Conservation (phyloP, 306 rosid genomes). For the Dalbergia cultrata region DNA sequence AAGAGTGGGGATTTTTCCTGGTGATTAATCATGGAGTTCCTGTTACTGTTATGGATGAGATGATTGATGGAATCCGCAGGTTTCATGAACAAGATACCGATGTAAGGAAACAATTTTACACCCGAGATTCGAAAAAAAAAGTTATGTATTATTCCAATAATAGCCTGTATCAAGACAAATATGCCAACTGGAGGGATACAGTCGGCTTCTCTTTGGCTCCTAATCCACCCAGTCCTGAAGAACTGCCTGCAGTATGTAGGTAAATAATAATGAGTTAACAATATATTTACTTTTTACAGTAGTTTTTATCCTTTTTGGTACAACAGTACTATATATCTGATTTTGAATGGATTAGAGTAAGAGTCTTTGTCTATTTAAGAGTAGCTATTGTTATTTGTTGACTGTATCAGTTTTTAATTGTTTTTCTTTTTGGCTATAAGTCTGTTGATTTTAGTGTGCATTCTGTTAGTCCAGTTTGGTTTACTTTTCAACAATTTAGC, state of each 20-base stretch:
- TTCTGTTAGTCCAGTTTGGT: no score
- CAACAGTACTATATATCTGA: no score
- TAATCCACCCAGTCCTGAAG: conserved; percentile 42
- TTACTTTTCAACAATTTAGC: no score
- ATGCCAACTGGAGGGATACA: conserved; percentile 74
- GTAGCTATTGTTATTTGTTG: no score
- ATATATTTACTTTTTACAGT: no score
- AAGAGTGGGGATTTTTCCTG: conserved; percentile 60
- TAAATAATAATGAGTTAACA: neutral
- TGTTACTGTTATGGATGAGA: conserved; percentile 42
- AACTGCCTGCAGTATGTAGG: conserved; percentile 40
- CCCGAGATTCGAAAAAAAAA: conserved; percentile 4
- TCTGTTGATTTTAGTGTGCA: no score
- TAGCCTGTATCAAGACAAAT: conserved; percentile 49
- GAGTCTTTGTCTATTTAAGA: no score
- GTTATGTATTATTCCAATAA: conserved; percentile 50
- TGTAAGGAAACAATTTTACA: conserved; percentile 45
- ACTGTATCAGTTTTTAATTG: no score
- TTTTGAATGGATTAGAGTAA: no score
- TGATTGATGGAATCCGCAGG: conserved; percentile 49
- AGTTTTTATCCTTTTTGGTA: neutral
- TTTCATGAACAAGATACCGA: conserved; percentile 62
- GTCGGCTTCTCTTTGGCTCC: conserved; percentile 46
- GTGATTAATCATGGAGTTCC: conserved; percentile 60
- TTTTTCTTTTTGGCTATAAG: no score